Evolutionary conservation across 352 stramenopile species (phyloP), one percentile per base, ranked within the genome.

Genomic region (Aphanomyces astaci): DNA sequence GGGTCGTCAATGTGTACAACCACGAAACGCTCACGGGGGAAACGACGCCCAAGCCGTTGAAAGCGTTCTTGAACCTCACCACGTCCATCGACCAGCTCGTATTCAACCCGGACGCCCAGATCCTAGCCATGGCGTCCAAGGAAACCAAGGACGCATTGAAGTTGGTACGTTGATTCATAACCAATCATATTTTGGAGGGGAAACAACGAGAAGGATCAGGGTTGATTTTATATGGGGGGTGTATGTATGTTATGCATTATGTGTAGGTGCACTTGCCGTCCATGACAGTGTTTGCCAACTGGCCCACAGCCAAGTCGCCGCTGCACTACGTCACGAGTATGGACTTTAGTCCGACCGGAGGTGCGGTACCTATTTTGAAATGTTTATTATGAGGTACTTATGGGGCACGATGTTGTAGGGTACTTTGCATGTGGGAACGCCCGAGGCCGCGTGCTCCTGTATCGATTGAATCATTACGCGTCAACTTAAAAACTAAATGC

Each of bases 1-100:
- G 97, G 57, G 96, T 99, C 2, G 96, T 99, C 17, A 99, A 99
- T 72, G 75, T 99, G 24, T 99, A 99, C 79, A 83, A 98, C 52
- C 82, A 91, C 56, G 75, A 67, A 31, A 76, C 75, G 30, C 52
- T 90, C 51, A 74, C 73, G 36, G 74, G 73, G 22, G 79, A 74
- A 40, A 48, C 72, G 33, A 70, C 64, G 10, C 74, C 72, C 19
- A 89, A 81, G 72, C 95, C 92, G 3, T 76, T 88, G 45, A 98
- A 98, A 75, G 25, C 92, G n/a, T 79, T 99, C 22, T 98, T 99
- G 94, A 96, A 98, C 71, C 77, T 99, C 25, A 97, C 93, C 19
- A 99, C 95, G 25, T 81, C 84, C 13, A 87, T 92, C 10, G 86
- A 97, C 68, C 73, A 78, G 45, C 75, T 98, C 36, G 82, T 89